Evolutionary conservation across 2,329 filamentous ascomycete species (phyloP).

Genomic region (Pyrenophora tritici-repentis): DNA sequence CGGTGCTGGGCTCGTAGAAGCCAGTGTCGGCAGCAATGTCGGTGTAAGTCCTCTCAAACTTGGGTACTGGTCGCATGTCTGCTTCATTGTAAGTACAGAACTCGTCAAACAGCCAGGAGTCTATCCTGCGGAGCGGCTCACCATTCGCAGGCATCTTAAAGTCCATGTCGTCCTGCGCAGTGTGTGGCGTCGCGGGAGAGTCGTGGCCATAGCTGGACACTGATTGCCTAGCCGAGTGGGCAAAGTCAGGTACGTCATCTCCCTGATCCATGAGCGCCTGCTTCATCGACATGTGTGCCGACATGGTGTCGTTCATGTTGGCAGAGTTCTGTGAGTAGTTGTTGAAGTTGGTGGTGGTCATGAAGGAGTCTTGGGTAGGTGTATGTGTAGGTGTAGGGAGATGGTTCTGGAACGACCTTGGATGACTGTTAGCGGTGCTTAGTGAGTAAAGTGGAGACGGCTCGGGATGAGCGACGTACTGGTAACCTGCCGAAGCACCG

Average conservation of each 20-base stretch:
- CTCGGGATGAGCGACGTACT: conserved; percentile 54
- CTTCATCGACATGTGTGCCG: conserved; percentile 65
- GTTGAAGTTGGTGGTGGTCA: conserved; percentile 53
- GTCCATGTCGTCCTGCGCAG: conserved; percentile 59
- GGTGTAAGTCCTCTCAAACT: conserved; percentile 83
- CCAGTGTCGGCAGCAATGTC: conserved; percentile 79
- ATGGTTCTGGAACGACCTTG: conserved; percentile 54
- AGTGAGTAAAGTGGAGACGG: conserved; percentile 49
- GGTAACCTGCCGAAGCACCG: conserved; percentile 39
- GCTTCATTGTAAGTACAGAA: conserved; percentile 69
- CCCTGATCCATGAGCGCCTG: conserved; percentile 60
- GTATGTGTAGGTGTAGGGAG: conserved; percentile 62
- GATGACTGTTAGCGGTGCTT: conserved; percentile 43
- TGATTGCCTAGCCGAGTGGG: conserved; percentile 60
- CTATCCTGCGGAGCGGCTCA: conserved; percentile 53
- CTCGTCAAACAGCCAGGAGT: conserved; percentile 59
- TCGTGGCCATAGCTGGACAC: conserved; percentile 66
- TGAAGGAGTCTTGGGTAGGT: conserved; percentile 57
- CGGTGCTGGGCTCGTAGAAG: conserved; percentile 75
- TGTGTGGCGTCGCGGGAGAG: conserved; percentile 66
- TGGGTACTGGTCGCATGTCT: conserved; percentile 65
- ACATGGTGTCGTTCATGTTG: conserved; percentile 51
- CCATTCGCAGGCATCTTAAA: conserved; percentile 59
- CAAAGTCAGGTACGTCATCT: conserved; percentile 57
- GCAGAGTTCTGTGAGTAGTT: conserved; percentile 51